These are phyloP conservation scores for Iris pallida DNA, from an alignment of 116 monocot genomes.

Conservation along the genomic window DNA sequence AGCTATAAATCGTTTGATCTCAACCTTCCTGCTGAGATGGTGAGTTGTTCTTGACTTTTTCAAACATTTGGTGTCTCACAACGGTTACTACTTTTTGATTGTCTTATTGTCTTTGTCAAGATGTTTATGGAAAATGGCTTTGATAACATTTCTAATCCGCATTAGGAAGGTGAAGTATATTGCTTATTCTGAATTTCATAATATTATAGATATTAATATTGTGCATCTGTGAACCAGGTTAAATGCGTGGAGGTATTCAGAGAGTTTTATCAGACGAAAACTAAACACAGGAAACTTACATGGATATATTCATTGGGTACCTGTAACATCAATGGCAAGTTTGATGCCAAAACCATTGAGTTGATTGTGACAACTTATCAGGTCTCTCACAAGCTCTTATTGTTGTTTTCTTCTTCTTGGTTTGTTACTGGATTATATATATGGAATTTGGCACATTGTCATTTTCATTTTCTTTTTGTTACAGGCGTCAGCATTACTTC, in stretches of 20 bases:
- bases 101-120: no score
- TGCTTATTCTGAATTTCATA: no score
- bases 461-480: background rate
- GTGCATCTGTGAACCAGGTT: constrained; percentile 8
- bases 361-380: constrained; percentile 51
- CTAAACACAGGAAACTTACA: constrained; percentile 36
- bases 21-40: constrained; percentile 97
- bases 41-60: constrained; percentile 10
- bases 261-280: constrained; percentile 29
- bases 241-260: constrained; percentile 37
- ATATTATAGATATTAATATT: no score
- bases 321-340: constrained; percentile 43
- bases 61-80: no score
- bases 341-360: constrained; percentile 33
- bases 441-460: background rate
- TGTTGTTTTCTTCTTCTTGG: background rate
- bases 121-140: no score
- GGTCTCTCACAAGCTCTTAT: constrained; percentile 1
- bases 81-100: no score
- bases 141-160: no score
- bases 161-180: no score
- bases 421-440: background rate
- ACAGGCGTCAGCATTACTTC: constrained; percentile 35
- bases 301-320: constrained; percentile 53
- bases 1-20: constrained; percentile 97